Evolutionary conservation across 2,329 filamentous ascomycete genomes (phyloP).

Genomic region (Alternaria sp.): DNA sequence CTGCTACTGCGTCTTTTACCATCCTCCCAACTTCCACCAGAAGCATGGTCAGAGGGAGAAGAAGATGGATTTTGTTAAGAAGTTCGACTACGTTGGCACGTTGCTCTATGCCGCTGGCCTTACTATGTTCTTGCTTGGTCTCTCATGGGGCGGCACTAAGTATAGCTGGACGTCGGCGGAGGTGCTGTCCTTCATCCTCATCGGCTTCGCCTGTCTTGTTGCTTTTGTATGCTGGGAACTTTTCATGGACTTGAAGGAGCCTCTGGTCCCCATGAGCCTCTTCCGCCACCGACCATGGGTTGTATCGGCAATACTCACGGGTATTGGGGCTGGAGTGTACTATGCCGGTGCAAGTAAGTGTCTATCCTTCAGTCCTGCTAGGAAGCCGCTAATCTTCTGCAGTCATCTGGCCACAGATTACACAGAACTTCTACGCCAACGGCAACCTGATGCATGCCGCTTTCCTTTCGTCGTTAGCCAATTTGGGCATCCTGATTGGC

Average conservation of each 20-base stretch:
- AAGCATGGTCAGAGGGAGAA: not conserved
- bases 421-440: not conserved
- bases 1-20: not conserved
- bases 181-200: not conserved
- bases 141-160: not conserved
- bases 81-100: not conserved
- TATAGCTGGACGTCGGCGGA: not conserved
- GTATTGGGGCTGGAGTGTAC: not conserved
- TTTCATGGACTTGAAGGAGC: not conserved
- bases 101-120: not conserved
- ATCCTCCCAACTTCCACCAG: not conserved
- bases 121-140: not conserved
- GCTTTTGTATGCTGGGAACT: not conserved
- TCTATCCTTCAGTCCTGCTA: accelerated
- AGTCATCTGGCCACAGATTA: not conserved
- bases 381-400: not conserved
- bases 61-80: not conserved
- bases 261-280: not conserved
- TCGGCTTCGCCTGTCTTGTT: not conserved
- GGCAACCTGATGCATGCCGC: not conserved
- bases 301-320: not conserved
- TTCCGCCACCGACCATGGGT: not conserved
- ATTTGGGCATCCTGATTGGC: not conserved
- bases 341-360: not conserved
- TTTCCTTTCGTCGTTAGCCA: not conserved